Evolutionary conservation across 2,329 filamentous ascomycete species (phyloP).

Genomic region (Sporothrix brunneoviolacea): DNA sequence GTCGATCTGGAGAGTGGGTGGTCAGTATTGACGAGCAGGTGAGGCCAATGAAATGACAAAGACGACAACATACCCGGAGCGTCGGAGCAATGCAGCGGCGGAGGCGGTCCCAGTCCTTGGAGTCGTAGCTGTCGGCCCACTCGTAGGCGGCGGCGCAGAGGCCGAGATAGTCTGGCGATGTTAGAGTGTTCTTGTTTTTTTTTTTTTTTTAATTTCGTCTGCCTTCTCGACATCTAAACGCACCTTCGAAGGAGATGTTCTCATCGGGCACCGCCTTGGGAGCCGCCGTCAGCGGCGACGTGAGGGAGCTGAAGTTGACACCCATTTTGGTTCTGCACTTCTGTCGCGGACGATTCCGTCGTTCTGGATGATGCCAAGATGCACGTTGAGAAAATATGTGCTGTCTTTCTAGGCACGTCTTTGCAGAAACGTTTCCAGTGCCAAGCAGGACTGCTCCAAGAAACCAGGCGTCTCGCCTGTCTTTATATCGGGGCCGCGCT

Average conservation of each 20-base stretch:
- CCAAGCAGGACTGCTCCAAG: too few species aligned
- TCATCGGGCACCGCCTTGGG: not conserved
- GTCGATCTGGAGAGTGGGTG: slow-evolving; percentile 48
- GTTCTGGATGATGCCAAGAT: too few species aligned
- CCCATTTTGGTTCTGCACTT: slow-evolving; percentile 19
- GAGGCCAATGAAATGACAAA: too few species aligned
- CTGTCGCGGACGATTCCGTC: too few species aligned
- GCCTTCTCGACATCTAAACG: too few species aligned
- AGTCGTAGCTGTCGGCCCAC: slow-evolving; percentile 61
- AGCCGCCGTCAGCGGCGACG: not conserved
- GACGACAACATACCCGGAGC: slow-evolving; percentile 32
- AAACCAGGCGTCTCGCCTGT: not conserved
- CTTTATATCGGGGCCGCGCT: not conserved
- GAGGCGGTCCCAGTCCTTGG: slow-evolving; percentile 58
- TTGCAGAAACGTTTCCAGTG: too few species aligned
- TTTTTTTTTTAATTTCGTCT: too few species aligned
- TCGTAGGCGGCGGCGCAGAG: slow-evolving; percentile 46
- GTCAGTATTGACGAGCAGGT: too few species aligned
- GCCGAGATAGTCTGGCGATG: slow-evolving; percentile 45
- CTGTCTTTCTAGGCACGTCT: too few species aligned
- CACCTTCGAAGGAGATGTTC: slow-evolving; percentile 18
- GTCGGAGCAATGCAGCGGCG: slow-evolving; percentile 57
- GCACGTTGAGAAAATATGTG: too few species aligned
- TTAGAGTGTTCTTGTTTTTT: slow-evolving; percentile 18
- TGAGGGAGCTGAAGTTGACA: slow-evolving; percentile 10